Base-by-base conservation (phyloP, 1,284 basidiomycete species). In the Sanghuangporus sanghuang region DNA sequence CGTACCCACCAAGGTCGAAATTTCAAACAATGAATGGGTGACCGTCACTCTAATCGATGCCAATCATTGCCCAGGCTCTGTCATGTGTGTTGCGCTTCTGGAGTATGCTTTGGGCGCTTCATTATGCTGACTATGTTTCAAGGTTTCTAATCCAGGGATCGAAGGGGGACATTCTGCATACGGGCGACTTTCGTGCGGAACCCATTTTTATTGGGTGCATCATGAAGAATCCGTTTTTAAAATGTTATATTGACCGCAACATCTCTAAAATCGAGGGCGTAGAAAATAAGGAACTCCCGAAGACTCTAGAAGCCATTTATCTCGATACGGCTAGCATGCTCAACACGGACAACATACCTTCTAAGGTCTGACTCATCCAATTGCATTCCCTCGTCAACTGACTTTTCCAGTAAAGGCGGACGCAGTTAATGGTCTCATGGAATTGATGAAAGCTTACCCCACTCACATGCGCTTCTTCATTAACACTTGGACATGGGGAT, bases 401-500 rank as follows among this genome's bases (percentile, higher is more conserved):
- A 57, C 23, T 59, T 32, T 32, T 32, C 38, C 46, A n/a, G 7
- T 46, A 4, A 66, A 95, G 92, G 79, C 81, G 40, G 78, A 83
- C 36, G 92, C 92, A 0, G 83, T 87, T 0, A 69, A 77, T 35
- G 90, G 87, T 4, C 76, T 96, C 3, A 73, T 94, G 21, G 74
- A 83, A 8, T 78, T 95, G 1, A 89, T 96, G 75, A 76, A 78
- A 5, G 70, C 85, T 8, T 92, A 87, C 67, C 90, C 93, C 0
- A 65, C 77, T 0, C 77, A 80, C 5, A 89, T 87, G 0, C 79
- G 84, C 56, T 96, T 98, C 76, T 98, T 93, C 76, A 81, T 98
- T 66, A 95, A 98, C 69, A 74, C 84, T 0, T 98, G 96, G 95
- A 97, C 95, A 0, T 95, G 91, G 87, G 95, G 96, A 0, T 94